Evolutionary conservation across 116 monocot species (phyloP), one percentile per base, ranked within the genome.

Genomic region (Cymodocea nodosa): DNA sequence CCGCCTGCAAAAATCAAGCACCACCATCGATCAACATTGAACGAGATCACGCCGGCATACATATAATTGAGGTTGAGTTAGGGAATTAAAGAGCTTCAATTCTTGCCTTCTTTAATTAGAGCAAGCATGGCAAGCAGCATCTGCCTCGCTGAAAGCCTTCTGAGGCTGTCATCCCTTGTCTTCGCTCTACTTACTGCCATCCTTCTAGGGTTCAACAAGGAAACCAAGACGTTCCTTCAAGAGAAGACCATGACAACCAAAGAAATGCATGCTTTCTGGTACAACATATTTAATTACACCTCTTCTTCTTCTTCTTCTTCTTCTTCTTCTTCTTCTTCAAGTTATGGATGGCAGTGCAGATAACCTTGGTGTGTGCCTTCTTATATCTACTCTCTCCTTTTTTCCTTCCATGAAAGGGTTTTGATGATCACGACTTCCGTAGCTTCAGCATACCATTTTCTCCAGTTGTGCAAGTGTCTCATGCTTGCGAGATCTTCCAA

Each of bases 191-290:
- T 75, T 15, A 68, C 79, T 19, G 85, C 89, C 6, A 56, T 74
- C n/a, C 0, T 89, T 16, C 55, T 93, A 13, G 83, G 81, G 0
- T 18, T 89, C 5, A 66, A 81, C 56, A 55, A 68, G 48, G 73
- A 93, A 75, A 86, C 85, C 6, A 78, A 82, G 66, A 23, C 89
- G 58, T 64, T 93, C 78, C 8, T 19, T 1, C 25, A 75, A 10
- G 62, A 66, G 58, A 85, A 36, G 66, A 93, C 35, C 18, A 84
- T 86, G 15, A 75, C 77, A 16, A 73, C 66, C 20, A 81, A 86
- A 59, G 74, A 74, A 49, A 60, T 89, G 16, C 55, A 68, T 18
- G 80, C 83, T 18, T 71, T 89, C 6, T 83, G 93, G 93, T 93
- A 71, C 23, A 13, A 12, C 17, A 39, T 39, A 39, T 39, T 39